Conservation (phyloP, 176 grass and related monocot genomes). For the Dactylis glomerata region DNA sequence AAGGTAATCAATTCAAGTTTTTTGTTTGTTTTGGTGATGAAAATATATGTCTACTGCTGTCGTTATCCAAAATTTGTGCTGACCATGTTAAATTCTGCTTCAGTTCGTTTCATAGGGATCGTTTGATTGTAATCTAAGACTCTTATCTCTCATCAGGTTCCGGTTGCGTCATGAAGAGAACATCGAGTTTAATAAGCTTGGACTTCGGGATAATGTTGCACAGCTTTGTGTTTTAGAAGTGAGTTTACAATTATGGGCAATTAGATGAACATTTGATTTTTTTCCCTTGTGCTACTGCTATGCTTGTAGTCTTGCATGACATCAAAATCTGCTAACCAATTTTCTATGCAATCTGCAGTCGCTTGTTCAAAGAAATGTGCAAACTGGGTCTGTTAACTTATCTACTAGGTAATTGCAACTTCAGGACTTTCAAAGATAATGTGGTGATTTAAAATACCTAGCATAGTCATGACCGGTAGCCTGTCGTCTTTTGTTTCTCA, state of each 20-base stretch:
- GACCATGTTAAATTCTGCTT: constrained; percentile 4
- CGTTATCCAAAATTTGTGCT: not conserved
- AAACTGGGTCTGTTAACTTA: constrained; percentile 46
- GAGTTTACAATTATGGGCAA: constrained; percentile 15
- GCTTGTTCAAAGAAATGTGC: constrained; percentile 28
- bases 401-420: constrained; percentile 54
- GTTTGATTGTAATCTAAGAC: constrained; percentile 1
- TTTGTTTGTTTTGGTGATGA: not conserved
- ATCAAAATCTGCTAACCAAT: constrained; percentile 25
- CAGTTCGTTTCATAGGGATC: not conserved
- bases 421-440: constrained; percentile 1
- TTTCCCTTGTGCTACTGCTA: not conserved
- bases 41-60: constrained; percentile 7
- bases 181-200: constrained; percentile 86
- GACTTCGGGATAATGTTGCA: constrained; percentile 90
- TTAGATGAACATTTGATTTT: constrained; percentile 13
- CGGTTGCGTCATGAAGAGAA: constrained; percentile 65
- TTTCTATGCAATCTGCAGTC: constrained; percentile 51
- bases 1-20: constrained; percentile 43
- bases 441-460: not conserved
- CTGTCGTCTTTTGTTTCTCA: constrained; percentile 6
- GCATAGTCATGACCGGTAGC: not conserved
- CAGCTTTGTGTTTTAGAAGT: constrained; percentile 97
- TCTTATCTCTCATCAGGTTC: constrained; percentile 56
- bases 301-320: constrained; percentile 12